Evolutionary conservation across 192 early-diverging fungal genomes (phyloP), one percentile per base, ranked within the genome.

Genomic region (Backusella mclennaniae): DNA sequence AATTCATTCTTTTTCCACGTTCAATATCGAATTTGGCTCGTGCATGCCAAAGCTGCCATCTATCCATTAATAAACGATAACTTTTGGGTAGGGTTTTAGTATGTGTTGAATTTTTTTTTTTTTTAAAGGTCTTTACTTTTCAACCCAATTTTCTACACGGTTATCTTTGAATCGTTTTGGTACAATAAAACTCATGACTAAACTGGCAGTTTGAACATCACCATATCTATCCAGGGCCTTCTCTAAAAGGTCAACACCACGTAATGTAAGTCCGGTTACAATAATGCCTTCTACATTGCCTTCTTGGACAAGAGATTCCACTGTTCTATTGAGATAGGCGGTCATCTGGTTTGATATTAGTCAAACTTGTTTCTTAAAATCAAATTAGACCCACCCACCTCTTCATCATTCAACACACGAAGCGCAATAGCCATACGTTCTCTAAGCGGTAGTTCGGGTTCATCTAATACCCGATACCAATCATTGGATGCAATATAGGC

Each of bases 11-110:
- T 15, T 92, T 92, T 71, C 91, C 91, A 33, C 93, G 88, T 15
- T 86, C 86, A 77, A 99, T 99, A 84, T 99, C 98, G 82, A 98
- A 98, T 38, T 88, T 82, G 33, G 95, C 95, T 2, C 98, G 88
- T n/a, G 84, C 85, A 63, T 94, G 92, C 71, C 90, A 98, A 72
- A 98, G 85, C 63, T 94, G 89, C 94, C 92, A 96, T 59, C 89
- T 87, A 84, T 99, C 96, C 31, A 99, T 86, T 67, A 98, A 79
- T 42, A 85, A 75, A 4, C 95, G 90, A 84, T 99, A 99, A 56
- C 91, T 93, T 31, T 31, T 31, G 31, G 39, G 8, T 56, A 38
- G 38, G 38, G 8, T 11, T 11, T 38, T 38, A 38, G 38, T 38
- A 12, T 35, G 5, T 29, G 15, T 23, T 21, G 26, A 26, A 36